Base-by-base conservation (phyloP, 257 asterid species). In the Solanum chilense region DNA sequence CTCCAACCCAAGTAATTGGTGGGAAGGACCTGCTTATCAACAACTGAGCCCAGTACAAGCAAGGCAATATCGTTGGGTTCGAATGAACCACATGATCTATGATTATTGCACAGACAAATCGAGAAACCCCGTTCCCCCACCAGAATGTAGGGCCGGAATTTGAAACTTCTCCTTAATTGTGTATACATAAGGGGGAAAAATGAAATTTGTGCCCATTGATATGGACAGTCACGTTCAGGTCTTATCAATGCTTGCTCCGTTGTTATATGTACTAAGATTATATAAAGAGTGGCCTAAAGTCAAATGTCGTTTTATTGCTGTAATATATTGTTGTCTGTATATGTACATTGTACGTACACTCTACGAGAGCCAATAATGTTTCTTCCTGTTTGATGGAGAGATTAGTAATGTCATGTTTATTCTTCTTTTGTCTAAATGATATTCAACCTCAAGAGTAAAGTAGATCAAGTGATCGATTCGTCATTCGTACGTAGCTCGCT, bases 81-180 rank as follows among this genome's bases (percentile, higher is more conserved):
- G 98, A 16, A 44, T 84, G 83, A 92, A 92, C 85, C 98, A 95
- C 80, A 88, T 95, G 97, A 92, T 92, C 16, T 95, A 96, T 70
- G 98, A 96, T 71, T 96, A 96, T 89, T 96, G 99, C 95, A 92
- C 96, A 86, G 98, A 96, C 91, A 93, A 47, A 87, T 87, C 95
- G 0, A 90, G 98, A 9, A 89, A 44, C 81, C 93, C 95, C 3
- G 87, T 89, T n/a, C 14, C 94, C 84, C 98, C 99, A 86, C 94
- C 96, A 8, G 99, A 84, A 47, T 84, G 87, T 41, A 16, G 52
- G 87, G 87, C 76, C 23, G 87, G 87, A 16, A 84, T 84, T 25
- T 84, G 66, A 84, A 60, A 39, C 15, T 41, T 20, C 10, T 12
- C 68, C 6, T 52, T 4, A 37, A 42, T 58, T 62, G 69, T 44